Evolutionary conservation across 2,329 filamentous ascomycete species (phyloP), one percentile per base, ranked within the genome.

Genomic region (Lachnellula cervina): DNA sequence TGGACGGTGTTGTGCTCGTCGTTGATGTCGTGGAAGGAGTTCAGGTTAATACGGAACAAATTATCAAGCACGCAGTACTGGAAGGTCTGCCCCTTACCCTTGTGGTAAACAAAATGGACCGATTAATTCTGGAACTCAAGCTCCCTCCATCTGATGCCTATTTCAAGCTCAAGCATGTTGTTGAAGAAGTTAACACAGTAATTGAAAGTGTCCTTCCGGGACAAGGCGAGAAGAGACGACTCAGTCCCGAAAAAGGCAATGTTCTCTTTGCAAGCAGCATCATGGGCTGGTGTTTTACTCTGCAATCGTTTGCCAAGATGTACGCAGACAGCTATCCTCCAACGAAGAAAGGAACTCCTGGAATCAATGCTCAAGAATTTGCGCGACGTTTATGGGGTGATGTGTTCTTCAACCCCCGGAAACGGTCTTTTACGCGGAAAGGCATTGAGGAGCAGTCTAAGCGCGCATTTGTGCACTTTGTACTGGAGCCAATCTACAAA

Each of bases 21-120:
- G 92, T 99, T 16, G 94, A 99, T 70, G 90, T 97, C 21, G 90
- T 99, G 1, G 94, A 99, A 72, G 94, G 94, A n/a, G 92, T 99
- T n/a, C 94, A 97, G 74, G 82, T 94, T 66, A 96, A 96, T 71
- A 96, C 94, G 0, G 93, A 99, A 74, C 89, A 97, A 71, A 92
- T 96, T 66, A 97, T 99, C 75, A 96, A 90, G 74, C 90, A 99
- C 72, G 92, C 92, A 2, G 88, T 97, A 3, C 78, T 96, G 28
- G 90, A 97, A 70, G 89, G 91, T 65, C 79, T 97, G 4, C 93
- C 94, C 1, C 75, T 99, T 64, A 94, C 90, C 0, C 77, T 99
- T 59, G 84, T 99, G 54, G 81, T 99, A 74, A 99, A 97, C 80
- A 99, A 99, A 76, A 88, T 99, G 84, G 94, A 99, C 67, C 86